A percentile compares a stretch with the other conserved stretches of the same genome.
phyloP scores from a whole-genome alignment of 768 basidiomycete genomes.

The Suillus spraguei region DNA sequence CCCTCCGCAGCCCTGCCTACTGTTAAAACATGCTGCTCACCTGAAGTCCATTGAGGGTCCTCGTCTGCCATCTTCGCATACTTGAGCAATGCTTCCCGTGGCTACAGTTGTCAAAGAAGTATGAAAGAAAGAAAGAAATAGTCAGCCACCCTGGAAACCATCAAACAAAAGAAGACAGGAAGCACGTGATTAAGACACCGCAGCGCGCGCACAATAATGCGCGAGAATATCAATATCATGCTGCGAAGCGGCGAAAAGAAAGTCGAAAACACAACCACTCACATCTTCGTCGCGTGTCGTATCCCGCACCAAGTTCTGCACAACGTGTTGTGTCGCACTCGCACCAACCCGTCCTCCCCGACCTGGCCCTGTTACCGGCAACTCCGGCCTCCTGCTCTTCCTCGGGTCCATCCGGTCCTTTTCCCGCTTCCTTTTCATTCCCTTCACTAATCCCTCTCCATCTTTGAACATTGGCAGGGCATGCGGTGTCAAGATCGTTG shows the following conservation, averaged over 20 bases:
- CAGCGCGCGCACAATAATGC: not conserved
- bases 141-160: conserved; percentile 32
- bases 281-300: conserved; percentile 94
- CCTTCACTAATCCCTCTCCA: conserved; percentile 62
- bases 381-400: conserved; percentile 90
- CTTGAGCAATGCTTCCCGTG: conserved; percentile 94
- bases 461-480: conserved; percentile 93
- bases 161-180: conserved; percentile 20
- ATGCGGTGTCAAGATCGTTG: conserved; percentile 91
- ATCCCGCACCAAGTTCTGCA: conserved; percentile 92
- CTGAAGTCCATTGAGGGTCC: conserved; percentile 84
- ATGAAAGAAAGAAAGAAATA: conserved; percentile 22
- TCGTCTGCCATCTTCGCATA: conserved; percentile 78
- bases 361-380: conserved; percentile 93
- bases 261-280: conserved; percentile 44
- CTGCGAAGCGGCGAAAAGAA: conserved; percentile 13
- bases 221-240: not conserved
- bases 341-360: conserved; percentile 94
- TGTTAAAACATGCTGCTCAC: conserved; percentile 48
- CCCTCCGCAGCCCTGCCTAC: conserved; percentile 29
- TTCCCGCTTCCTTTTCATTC: conserved; percentile 87
- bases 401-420: conserved; percentile 87
- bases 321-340: conserved; percentile 95
- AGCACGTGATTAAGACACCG: conserved; percentile 19
- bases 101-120: conserved; percentile 53